Evolutionary conservation across 208 protist genomes (phyloP), one percentile per base, ranked within the genome.

Genomic region (Leishmania aethiopica): DNA sequence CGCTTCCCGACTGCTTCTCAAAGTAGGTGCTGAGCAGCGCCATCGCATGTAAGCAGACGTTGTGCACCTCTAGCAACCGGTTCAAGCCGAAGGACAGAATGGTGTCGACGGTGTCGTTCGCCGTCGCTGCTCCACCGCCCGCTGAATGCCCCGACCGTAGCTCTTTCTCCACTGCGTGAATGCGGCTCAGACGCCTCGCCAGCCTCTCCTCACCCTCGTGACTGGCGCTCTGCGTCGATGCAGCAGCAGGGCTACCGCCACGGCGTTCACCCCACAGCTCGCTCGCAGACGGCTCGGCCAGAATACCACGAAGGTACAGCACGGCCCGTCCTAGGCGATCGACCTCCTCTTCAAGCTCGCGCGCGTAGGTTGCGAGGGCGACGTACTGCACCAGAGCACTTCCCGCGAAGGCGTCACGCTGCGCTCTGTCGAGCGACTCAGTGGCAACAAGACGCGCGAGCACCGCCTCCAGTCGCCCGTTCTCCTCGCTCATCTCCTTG

Each of bases 261-360:
- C 35, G 42, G 5, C 17, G 59, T 55, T 35, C 22, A 45, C 47
- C 35, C 47, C 60, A 62, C 45, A 25, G 13, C 67, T 69, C 49
- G 70, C 10, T 6, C 60, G 76, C 80, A 40, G 47, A 4, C 42
- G 81, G 66, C 15, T 77, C 79, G 15, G 83, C 57, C n/a, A 91
- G 67, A 53, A 89, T 55, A 3, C 76, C 75, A 62, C 90, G 80
- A 67, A 93, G 81, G 32, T 74, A 84, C 32, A 93, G 79, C 64
- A 91, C 88, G 32, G 88, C 87, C 3, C 77, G 59, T 7, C 90
- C 90, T 42, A 93, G 76, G 3, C 74, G 75, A 62, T 91, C 83
- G 66, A 84, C 80, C 37, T 91, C 78, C 60, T 49, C 79, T 53
- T 93, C 88, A 60, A 91, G 64, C 22, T 73, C 84, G 3, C 64